Conservation (phyloP, 306 rosid genomes). For the Clitoria ternatea region DNA sequence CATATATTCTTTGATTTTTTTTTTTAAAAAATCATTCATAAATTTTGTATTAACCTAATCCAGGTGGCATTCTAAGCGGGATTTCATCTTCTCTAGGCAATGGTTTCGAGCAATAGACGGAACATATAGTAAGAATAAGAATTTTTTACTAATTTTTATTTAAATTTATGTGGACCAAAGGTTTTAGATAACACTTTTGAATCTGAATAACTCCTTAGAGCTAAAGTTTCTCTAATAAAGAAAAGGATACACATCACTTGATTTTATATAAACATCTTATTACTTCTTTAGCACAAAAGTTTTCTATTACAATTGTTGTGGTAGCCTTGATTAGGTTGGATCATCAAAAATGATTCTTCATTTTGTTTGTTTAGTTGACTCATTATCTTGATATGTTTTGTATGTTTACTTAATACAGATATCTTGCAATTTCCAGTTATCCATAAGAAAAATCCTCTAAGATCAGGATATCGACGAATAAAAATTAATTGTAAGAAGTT, state of each 20-base stretch:
- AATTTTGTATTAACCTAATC: constrained; percentile 14
- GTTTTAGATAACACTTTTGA: not conserved
- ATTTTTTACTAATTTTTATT: not conserved
- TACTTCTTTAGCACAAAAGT: not conserved
- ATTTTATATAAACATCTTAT: not conserved
- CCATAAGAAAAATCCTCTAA: constrained; percentile 83
- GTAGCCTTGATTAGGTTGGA: not conserved
- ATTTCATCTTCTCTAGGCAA: constrained; percentile 88
- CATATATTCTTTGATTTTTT: too few species aligned
- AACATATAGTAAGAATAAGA: constrained; percentile 76
- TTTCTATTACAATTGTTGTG: not conserved
- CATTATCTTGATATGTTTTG: not conserved
- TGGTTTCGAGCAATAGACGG: constrained; percentile 96
- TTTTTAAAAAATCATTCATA: not conserved
- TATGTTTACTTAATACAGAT: constrained; percentile 53
- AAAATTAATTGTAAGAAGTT: constrained; percentile 76
- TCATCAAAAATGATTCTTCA: not conserved
- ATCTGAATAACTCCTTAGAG: not conserved
- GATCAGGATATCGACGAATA: constrained; percentile 76
- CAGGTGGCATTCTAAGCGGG: constrained; percentile 93
- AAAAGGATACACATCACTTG: not conserved
- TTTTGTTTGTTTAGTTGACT: not conserved
- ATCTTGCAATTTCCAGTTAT: constrained; percentile 77
- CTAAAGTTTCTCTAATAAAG: not conserved
- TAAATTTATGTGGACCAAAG: not conserved